A percentile compares a stretch with the other conserved stretches of the same genome.
Evolutionary conservation across 495 filamentous ascomycete genomes (phyloP).

Genomic region (Endocarpon pusillum): DNA sequence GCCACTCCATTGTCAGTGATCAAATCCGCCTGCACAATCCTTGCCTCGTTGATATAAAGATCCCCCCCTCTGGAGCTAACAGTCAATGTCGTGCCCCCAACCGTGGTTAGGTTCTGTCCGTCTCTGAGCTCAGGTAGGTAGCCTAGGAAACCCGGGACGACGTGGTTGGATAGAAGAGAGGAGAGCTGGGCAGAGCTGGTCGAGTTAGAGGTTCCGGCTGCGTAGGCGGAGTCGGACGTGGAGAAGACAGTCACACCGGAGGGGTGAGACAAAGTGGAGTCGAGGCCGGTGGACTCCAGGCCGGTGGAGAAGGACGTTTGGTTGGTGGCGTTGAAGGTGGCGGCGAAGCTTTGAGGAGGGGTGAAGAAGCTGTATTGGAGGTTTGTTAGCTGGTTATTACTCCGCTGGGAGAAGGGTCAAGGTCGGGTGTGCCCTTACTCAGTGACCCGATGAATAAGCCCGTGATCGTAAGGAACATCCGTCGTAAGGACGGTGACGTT

Average conservation of each 20-base stretch:
- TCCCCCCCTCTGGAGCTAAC: constrained; percentile 13
- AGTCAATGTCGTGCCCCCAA: constrained; percentile 12
- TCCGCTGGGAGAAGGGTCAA: not conserved
- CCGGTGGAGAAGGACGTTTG: constrained; percentile 11
- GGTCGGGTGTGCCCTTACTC: constrained; percentile 11
- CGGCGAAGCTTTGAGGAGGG: constrained; percentile 12
- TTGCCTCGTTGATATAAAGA: constrained; percentile 19
- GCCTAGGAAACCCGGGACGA: constrained; percentile 13
- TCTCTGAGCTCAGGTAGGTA: constrained; percentile 17
- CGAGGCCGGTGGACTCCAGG: constrained; percentile 12
- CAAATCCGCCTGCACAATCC: constrained; percentile 16
- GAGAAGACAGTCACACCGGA: constrained; percentile 4
- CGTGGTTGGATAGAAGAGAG: no score
- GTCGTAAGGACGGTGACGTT: constrained; percentile 14
- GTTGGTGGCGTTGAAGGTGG: constrained; percentile 24
- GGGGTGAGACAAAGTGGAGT: constrained; percentile 9
- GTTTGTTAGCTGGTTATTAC: constrained; percentile 1
- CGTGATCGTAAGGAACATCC: constrained; percentile 15
- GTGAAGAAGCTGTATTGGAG: constrained; percentile 1
- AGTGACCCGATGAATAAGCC: constrained; percentile 17
- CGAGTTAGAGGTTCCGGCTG: no score
- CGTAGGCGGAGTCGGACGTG: no score
- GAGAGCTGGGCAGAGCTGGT: no score
- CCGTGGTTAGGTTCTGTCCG: constrained; percentile 15
- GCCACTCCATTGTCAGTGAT: constrained; percentile 21